These are phyloP conservation scores for Metschnikowia santaceciliae DNA, from an alignment of 805 yeast species.

Conservation along the genomic window DNA sequence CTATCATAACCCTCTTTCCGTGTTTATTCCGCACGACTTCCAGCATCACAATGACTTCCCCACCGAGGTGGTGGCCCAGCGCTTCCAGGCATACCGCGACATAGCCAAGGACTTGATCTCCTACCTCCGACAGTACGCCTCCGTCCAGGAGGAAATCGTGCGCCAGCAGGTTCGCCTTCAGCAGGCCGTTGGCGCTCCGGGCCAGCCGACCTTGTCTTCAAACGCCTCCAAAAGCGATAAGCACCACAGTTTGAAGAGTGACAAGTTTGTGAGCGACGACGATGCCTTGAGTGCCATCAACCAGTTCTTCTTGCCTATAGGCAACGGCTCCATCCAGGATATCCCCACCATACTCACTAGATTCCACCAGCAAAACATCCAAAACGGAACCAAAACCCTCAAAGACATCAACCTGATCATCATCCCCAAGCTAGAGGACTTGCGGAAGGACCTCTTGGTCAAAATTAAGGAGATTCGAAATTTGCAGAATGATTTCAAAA, in stretches of 20 bases:
- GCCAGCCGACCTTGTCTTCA: slow-evolving; percentile 4
- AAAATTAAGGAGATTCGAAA: slow-evolving; percentile 86
- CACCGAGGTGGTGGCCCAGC: slow-evolving; percentile 77
- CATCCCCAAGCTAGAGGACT: slow-evolving; percentile 53
- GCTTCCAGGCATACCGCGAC: slow-evolving; percentile 85
- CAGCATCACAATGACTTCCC: slow-evolving; percentile 47
- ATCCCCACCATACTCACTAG: slow-evolving; percentile 63
- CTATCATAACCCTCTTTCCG: slow-evolving; percentile 36
- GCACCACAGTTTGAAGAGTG: slow-evolving; percentile 11
- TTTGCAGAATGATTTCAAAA: slow-evolving; percentile 79
- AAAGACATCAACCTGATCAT: slow-evolving; percentile 47
- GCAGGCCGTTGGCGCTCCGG: slow-evolving; percentile 51
- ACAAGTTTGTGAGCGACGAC: slow-evolving; percentile 17
- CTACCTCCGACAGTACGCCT: slow-evolving; percentile 74
- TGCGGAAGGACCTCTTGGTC: slow-evolving; percentile 67
- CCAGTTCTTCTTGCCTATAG: slow-evolving; percentile 68
- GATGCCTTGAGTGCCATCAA: slow-evolving; percentile 33
- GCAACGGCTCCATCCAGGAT: slow-evolving; percentile 79
- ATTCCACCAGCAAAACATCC: slow-evolving; percentile 42
- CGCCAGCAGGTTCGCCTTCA: slow-evolving; percentile 78
- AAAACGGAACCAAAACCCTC: slow-evolving; percentile 38
- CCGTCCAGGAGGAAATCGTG: slow-evolving; percentile 83
- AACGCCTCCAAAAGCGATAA: slow-evolving; percentile 4
- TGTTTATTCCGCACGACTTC: slow-evolving; percentile 37
- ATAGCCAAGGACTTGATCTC: slow-evolving; percentile 69